Conservation (phyloP, 371 early-diverging fungal species). For the Circinella minor region DNA sequence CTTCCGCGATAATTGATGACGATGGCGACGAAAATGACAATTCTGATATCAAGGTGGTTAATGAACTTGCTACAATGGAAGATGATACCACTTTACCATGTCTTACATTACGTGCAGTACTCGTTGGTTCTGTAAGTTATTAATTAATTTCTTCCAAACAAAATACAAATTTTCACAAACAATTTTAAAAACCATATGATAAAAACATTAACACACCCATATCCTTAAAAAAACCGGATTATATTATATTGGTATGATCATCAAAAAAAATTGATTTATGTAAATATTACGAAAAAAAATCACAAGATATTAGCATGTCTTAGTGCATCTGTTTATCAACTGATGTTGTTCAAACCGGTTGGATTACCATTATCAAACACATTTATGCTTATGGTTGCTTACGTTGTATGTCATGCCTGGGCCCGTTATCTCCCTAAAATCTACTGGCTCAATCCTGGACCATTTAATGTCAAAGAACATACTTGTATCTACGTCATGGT, state of each 20-base stretch:
- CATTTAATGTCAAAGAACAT: constrained; percentile 51
- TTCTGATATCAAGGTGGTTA: constrained; percentile 31
- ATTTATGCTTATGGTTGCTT: constrained; percentile 50
- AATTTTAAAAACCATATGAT: background rate
- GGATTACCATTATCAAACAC: constrained; percentile 40
- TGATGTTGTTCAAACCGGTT: constrained; percentile 51
- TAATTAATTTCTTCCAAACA: background rate
- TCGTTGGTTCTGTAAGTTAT: constrained; percentile 38
- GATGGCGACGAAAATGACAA: constrained; percentile 8
- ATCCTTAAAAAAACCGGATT: background rate
- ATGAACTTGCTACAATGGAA: constrained; percentile 38
- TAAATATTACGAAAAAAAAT: background rate
- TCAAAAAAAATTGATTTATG: background rate
- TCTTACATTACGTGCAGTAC: constrained; percentile 35
- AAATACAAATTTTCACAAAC: background rate
- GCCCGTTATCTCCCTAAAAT: constrained; percentile 30
- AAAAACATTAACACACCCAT: background rate
- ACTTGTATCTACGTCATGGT: constrained; percentile 46
- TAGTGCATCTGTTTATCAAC: constrained; percentile 44
- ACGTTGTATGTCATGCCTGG: constrained; percentile 41
- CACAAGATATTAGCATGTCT: constrained; percentile 38
- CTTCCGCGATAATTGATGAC: background rate
- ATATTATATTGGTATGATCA: too few species aligned
- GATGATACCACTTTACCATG: constrained; percentile 36
- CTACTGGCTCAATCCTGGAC: constrained; percentile 50